Base-by-base conservation (phyloP, 345 rosid genomes). In the Euphorbia pulcherrima region DNA sequence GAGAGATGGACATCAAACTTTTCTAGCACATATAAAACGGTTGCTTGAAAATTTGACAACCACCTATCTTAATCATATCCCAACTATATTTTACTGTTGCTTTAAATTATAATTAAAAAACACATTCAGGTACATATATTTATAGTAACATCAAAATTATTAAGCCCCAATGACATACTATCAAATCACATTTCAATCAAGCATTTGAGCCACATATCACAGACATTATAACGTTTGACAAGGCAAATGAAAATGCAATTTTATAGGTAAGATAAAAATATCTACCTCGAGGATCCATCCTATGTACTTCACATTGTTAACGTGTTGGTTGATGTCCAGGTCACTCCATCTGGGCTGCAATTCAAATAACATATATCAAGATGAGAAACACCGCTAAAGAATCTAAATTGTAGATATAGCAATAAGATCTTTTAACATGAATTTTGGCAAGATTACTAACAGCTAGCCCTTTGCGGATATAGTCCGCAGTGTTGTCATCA, bases 271-370 rank as follows among this genome's bases (percentile, higher is more conserved):
- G n/a, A n/a, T n/a, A n/a, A 55, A 60, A 60, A 40, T 2, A 40
- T 55, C 61, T 83, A 90, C 96, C 91, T 95, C 99, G 21, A 95
- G 90, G 56, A 92, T 90, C 99, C 99, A 95, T 61, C 93, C 92
- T 8, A 95, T 80, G 84, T 95, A 95, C 78, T 95, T 95, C 70
- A 92, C 99, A 82, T 95, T 95, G 80, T 92, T 95, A 57, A 92
- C 99, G 75, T 95, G 99, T 76, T 95, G 97, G 81, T 95, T 95
- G 74, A 92, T 88, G 86, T 95, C 99, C 60, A 95, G 67, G 75
- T 95, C 99, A 68, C 86, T 86, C 99, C 99, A 95, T 55, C 92
- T 70, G 56, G 99, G 97, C 99, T 95, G 92, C 64, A 78, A 72
- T 72, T 69, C 44, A 54, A 20, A 37, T 41, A 62, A 71, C 7